phyloP scores from a whole-genome alignment of 2,329 filamentous ascomycete species.

The Xylariomycetidae sp. region DNA sequence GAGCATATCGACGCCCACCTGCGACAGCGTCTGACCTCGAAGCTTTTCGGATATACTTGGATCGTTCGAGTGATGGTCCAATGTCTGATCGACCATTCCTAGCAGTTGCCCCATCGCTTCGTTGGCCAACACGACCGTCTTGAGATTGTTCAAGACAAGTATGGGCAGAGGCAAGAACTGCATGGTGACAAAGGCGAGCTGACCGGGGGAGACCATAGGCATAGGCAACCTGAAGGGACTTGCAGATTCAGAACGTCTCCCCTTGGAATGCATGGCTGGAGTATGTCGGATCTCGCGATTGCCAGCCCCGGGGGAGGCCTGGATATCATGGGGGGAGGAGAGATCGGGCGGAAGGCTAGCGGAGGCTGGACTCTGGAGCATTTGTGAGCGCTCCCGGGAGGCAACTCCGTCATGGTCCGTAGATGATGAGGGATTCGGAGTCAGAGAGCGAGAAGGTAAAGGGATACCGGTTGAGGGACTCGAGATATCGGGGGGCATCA shows the following conservation, averaged over 20 bases:
- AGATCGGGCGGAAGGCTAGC: conserved; percentile 6
- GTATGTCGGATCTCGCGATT: conserved; percentile 10
- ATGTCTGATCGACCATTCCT: conserved; percentile 48
- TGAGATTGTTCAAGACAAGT: conserved; percentile 62
- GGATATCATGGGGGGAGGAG: conserved; percentile 6
- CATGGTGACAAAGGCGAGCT: conserved; percentile 62
- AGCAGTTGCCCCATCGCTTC: conserved; percentile 69
- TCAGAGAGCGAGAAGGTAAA: too few species aligned
- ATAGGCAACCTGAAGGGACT: conserved; percentile 37
- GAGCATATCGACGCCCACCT: conserved; percentile 69
- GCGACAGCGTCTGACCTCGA: conserved; percentile 60
- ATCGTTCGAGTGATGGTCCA: conserved; percentile 34
- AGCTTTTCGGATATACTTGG: conserved; percentile 53
- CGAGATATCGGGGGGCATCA: too few species aligned
- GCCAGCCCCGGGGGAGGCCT: too few species aligned
- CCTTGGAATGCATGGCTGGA: conserved; percentile 10
- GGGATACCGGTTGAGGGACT: too few species aligned
- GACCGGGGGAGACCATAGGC: conserved; percentile 44
- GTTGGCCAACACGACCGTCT: conserved; percentile 69
- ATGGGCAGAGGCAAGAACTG: conserved; percentile 71
- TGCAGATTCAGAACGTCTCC: conserved; percentile 21
- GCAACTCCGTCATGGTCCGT: conserved; percentile 4
- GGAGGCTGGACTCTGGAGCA: background rate
- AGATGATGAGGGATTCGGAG: conserved; percentile 9
- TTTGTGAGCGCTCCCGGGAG: background rate